phyloP scores from a whole-genome alignment of 257 asterid genomes.

The Fraxinus pennsylvanica region DNA sequence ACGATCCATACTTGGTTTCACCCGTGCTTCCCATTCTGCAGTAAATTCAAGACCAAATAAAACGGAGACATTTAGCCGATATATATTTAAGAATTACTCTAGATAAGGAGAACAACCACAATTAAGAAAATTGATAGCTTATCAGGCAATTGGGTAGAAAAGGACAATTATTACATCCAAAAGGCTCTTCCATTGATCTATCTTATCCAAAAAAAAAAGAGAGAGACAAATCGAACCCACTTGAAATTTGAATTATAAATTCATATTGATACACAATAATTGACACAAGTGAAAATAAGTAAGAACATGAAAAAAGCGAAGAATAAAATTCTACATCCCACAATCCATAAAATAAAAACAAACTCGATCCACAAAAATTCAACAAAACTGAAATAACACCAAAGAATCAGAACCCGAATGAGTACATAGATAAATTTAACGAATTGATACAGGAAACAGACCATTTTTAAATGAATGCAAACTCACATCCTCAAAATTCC shows the following conservation, averaged over 20 bases:
- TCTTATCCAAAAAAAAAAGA: neutral
- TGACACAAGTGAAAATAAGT: neutral
- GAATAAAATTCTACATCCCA: neutral
- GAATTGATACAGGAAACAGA: neutral
- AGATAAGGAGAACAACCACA: conserved; percentile 8
- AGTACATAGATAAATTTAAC: neutral
- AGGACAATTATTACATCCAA: neutral
- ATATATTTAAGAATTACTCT: neutral
- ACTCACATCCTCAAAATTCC: neutral
- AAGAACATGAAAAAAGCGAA: neutral
- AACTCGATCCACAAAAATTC: neutral
- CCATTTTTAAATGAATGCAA: neutral
- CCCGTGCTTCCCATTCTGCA: conserved; percentile 74
- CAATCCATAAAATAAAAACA: neutral
- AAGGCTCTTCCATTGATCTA: neutral
- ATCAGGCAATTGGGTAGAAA: neutral
- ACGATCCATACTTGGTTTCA: conserved; percentile 57
- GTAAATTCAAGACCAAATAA: neutral
- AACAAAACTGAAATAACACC: neutral
- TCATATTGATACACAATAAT: neutral
- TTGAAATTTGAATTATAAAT: neutral
- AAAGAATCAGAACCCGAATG: neutral
- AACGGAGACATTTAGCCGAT: neutral
- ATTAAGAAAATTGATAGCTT: neutral
- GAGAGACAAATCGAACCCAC: neutral